Percentiles rank a stretch among this genome's conserved stretches.
phyloP scores from a whole-genome alignment of 1,284 basidiomycete genomes.

The Puccinia triticina region DNA sequence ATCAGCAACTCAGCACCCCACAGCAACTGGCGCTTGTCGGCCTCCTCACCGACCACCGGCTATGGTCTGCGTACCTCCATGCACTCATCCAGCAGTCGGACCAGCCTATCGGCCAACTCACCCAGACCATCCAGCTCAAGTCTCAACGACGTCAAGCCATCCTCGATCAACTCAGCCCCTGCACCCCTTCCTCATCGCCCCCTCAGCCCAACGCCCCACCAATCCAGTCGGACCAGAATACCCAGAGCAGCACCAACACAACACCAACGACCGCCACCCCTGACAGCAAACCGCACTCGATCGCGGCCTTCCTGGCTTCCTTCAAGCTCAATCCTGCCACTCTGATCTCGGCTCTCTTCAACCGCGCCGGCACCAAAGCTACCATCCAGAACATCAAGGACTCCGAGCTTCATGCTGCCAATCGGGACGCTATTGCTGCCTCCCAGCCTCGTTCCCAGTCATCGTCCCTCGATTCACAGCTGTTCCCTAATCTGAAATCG shows the following conservation, averaged over 20 bases:
- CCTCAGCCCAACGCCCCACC: not conserved
- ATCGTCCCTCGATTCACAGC: conserved; percentile 17
- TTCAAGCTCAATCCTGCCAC: conserved; percentile 14
- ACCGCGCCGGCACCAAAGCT: conserved; percentile 35
- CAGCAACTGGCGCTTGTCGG: conserved; percentile 4
- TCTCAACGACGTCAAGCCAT: conserved; percentile 21
- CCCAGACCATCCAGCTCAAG: conserved; percentile 6
- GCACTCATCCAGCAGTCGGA: conserved; percentile 24
- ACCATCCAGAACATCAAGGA: conserved; percentile 27
- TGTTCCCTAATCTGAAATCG: not conserved
- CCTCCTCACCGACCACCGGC: not conserved
- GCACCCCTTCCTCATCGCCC: no score
- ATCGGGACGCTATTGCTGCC: conserved; percentile 43
- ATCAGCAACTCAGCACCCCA: not conserved
- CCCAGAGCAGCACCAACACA: not conserved
- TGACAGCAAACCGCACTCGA: not conserved
- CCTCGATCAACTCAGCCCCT: conserved; percentile 11
- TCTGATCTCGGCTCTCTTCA: conserved; percentile 32
- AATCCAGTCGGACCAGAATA: not conserved
- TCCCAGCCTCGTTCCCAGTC: not conserved
- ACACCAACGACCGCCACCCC: not conserved
- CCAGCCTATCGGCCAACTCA: conserved; percentile 21
- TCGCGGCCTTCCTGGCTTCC: conserved; percentile 20
- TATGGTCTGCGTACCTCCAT: conserved; percentile 34
- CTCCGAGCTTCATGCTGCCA: conserved; percentile 39